These are phyloP conservation scores for Candida rishiriensis DNA, from an alignment of 805 yeast species.

Conservation along the genomic window DNA sequence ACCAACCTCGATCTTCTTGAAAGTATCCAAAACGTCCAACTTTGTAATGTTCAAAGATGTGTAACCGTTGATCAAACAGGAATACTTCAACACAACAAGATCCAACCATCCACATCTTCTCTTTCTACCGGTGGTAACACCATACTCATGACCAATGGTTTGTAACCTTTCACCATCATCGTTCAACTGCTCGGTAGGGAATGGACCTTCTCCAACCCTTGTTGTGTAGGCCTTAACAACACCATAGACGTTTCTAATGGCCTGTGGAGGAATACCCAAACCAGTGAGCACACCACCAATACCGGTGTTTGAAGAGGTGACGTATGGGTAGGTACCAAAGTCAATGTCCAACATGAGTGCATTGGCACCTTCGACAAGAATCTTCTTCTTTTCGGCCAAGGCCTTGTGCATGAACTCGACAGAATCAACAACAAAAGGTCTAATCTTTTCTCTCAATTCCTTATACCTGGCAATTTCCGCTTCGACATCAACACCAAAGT, in stretches of 20 bases:
- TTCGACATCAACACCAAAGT: slow-evolving; percentile 81
- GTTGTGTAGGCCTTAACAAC: slow-evolving; percentile 99
- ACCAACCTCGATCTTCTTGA: slow-evolving; percentile 85
- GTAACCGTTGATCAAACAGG: slow-evolving; percentile 90
- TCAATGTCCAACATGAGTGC: slow-evolving; percentile 97
- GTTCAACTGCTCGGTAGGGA: slow-evolving; percentile 96
- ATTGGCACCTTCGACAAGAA: slow-evolving; percentile 95
- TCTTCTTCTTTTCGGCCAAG: slow-evolving; percentile 70
- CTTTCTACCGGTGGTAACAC: slow-evolving; percentile 98
- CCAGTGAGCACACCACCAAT: slow-evolving; percentile 98
- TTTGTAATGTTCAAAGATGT: slow-evolving; percentile 92
- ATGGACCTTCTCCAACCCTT: slow-evolving; percentile 98
- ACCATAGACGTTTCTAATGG: slow-evolving; percentile 79
- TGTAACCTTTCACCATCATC: slow-evolving; percentile 83
- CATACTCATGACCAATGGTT: slow-evolving; percentile 88
- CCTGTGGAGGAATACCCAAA: slow-evolving; percentile 89
- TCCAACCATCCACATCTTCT: slow-evolving; percentile 99
- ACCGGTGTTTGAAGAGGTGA: slow-evolving; percentile 92
- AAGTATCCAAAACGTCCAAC: slow-evolving; percentile 88
- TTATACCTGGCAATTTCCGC: slow-evolving; percentile 77
- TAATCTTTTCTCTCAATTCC: slow-evolving; percentile 63
- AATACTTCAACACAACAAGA: slow-evolving; percentile 88
- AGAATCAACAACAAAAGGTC: slow-evolving; percentile 93
- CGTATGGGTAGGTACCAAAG: slow-evolving; percentile 97
- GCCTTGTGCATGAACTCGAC: slow-evolving; percentile 81